Percentiles rank a stretch among this genome's conserved stretches.
These are phyloP conservation scores for Fraxinus pennsylvanica DNA, from an alignment of 257 asterid genomes.

Conservation along the genomic window DNA sequence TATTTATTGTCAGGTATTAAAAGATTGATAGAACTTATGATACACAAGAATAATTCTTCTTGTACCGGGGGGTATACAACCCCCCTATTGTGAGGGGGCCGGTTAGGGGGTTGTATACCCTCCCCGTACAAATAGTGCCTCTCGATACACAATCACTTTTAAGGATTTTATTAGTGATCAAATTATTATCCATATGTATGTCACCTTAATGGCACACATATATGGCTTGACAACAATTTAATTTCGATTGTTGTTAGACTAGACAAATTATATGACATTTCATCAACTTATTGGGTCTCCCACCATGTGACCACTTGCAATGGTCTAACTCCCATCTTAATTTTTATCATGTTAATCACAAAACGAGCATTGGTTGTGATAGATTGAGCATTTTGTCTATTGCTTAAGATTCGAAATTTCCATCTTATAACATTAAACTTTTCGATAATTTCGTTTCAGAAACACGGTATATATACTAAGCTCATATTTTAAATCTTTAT, in stretches of 20 bases:
- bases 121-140: too few species aligned
- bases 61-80: too few species aligned
- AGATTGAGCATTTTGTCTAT: neutral
- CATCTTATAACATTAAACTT: too few species aligned
- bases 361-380: neutral
- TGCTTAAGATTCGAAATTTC: neutral
- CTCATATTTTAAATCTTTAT: too few species aligned
- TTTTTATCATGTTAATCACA: neutral
- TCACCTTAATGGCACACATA: neutral
- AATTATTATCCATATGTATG: neutral
- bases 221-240: neutral
- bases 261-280: neutral
- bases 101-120: too few species aligned
- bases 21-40: too few species aligned
- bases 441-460: too few species aligned
- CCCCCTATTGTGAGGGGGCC: too few species aligned
- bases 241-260: neutral
- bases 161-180: neutral
- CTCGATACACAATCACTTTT: too few species aligned
- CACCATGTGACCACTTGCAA: slow-evolving; percentile 4
- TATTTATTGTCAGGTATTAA: too few species aligned
- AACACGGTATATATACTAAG: too few species aligned
- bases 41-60: too few species aligned
- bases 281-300: neutral
- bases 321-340: neutral